Evolutionary conservation across 2,329 filamentous ascomycete species (phyloP).

Genomic region (Colletotrichum euphorbiae): DNA sequence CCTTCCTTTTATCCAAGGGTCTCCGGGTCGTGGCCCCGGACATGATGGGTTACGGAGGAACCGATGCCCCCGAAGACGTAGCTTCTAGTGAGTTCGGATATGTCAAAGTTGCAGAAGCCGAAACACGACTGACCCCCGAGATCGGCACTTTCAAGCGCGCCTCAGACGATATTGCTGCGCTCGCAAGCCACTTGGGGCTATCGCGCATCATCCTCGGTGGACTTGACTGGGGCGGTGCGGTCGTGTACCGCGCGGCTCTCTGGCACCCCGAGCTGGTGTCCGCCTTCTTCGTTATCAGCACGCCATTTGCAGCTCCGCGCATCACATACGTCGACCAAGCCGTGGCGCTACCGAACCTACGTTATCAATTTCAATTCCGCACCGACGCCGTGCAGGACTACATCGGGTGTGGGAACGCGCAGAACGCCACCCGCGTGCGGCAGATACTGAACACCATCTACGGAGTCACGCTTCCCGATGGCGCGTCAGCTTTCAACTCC

Average conservation of each 20-base stretch:
- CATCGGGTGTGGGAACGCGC: constrained; percentile 53
- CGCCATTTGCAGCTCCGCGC: constrained; percentile 71
- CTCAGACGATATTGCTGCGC: constrained; percentile 76
- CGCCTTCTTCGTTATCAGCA: constrained; percentile 79
- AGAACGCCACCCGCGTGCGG: constrained; percentile 67
- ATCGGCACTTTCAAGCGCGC: constrained; percentile 76
- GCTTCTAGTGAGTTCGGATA: constrained; percentile 20
- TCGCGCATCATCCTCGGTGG: constrained; percentile 77
- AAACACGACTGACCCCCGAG: constrained; percentile 48
- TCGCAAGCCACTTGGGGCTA: constrained; percentile 65
- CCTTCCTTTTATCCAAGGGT: constrained; percentile 71
- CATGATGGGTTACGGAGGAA: constrained; percentile 82
- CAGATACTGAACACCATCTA: constrained; percentile 76
- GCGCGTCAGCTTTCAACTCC: constrained; percentile 66
- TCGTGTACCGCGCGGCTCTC: constrained; percentile 77
- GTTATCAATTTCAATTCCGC: constrained; percentile 80
- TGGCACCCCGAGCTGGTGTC: constrained; percentile 75
- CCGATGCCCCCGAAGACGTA: constrained; percentile 66
- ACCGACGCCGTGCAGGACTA: constrained; percentile 62
- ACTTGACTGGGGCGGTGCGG: constrained; percentile 84
- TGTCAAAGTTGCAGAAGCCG: neutral
- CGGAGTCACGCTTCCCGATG: constrained; percentile 68
- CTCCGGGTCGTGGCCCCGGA: constrained; percentile 81
- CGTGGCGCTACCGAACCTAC: constrained; percentile 74
- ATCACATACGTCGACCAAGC: constrained; percentile 65